Evolutionary conservation across 2,329 filamentous ascomycete species (phyloP), one percentile per base, ranked within the genome.

Genomic region (Fusarium newnesense): DNA sequence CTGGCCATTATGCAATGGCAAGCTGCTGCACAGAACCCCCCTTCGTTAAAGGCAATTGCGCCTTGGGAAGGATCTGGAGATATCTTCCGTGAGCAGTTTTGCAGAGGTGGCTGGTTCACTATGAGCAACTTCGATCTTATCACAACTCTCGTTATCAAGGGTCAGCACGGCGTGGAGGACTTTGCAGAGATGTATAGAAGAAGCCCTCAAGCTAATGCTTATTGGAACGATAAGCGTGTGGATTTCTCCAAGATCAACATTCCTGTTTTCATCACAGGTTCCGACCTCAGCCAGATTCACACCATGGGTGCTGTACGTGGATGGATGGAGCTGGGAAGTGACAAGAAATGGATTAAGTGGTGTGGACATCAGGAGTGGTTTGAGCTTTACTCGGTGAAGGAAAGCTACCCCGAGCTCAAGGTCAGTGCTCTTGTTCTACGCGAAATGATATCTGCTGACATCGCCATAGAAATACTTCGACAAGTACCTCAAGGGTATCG

Each of bases 1-100:
- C 28, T 79, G 6, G 77, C 77, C 1, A 79, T 79, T 0, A 69
- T 70, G 32, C 76, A 78, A 44, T 78, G 72, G 71, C 67, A 69
- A 3, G 60, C 64, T 26, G 72, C 72, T 15, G 67, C 72, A 0
- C 63, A 72, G 10, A 72, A 72, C 1, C 72, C 71, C 16, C 72
- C 72, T 26, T 72, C 67, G 2, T 26, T 74, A 2, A 74, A 72
- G 30, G 67, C 67, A 1, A 74, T 74, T 15, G 72, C 72, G 0
- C 71, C 72, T 7, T 72, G 63, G 64, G 72, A 74, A 9, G 68
- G 72, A 0, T 53, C 58, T 4, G 62, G 67, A 26, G 71, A 73
- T 7, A 61, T 73, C 6, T 74, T 53, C 40, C 18, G 64, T 4
- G 69, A 73, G 24, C 65, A 68, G 9, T 68, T 68, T 4, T 68